Evolutionary conservation across 2,329 filamentous ascomycete genomes (phyloP), one percentile per base, ranked within the genome.

Genomic region (Botrytis pseudocinerea): DNA sequence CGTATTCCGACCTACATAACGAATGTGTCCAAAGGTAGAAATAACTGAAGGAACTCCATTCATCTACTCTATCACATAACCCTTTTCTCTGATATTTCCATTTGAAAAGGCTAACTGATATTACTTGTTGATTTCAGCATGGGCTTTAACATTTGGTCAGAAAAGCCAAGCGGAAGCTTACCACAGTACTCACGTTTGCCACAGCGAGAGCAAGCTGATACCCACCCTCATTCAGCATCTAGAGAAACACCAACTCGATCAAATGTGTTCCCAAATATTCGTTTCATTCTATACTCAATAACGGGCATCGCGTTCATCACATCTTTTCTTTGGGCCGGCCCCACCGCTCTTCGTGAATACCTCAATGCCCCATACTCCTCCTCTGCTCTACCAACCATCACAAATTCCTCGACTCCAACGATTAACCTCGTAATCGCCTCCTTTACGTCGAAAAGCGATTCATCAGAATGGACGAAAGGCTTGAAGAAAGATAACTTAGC

Each of bases 321-420:
- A 68, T 71, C 70, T 28, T 40, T 71, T 28, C n/a, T 64, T 44
- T 71, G 40, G 54, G 46, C 46, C 16, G 46, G 64, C 6, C 64
- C 64, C 4, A 16, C 22, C 42, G 44, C 64, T 18, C 44, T 66
- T 66, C 64, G 32, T 18, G 25, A 32, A 51, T 66, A 51, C 44
- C 64, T 66, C 44, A 38, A 66, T 66, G 64, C 32, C 16, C 44
- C 46, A 20, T 66, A 32, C 32, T 54, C 32, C 28, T 38, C 42
- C 42, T 48, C 63, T 38, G 14, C 46, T 57, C 54, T 38, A 46
- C 62, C 59, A 20, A 70, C 42, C 32, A 35, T 48, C 44, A 46
- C 69, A 22, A 40, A 44, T 51, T 44, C 44, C 35, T 71, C 69
- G 40, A n/a, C 69, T 38, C 69, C 61, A 48, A 59, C 46, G 16